A percentile compares a stretch with the other conserved stretches of the same genome.
These are phyloP conservation scores for Hymenoscyphus occultus DNA, from an alignment of 2,329 filamentous ascomycete species.

Conservation along the genomic window DNA sequence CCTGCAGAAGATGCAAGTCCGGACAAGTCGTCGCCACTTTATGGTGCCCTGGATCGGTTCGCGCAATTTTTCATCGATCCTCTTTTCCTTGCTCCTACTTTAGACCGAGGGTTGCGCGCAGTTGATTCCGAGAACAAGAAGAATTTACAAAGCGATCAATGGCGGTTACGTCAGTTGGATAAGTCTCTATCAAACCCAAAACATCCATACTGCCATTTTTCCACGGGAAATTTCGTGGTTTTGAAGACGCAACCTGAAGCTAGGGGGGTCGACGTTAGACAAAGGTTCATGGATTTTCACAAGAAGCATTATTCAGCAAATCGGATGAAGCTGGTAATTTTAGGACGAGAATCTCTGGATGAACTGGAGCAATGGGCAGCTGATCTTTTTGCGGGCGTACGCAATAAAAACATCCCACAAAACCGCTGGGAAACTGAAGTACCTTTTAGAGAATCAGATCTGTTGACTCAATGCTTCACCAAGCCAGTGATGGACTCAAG, in stretches of 20 bases:
- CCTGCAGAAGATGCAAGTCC: constrained; percentile 64
- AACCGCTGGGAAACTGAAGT: constrained; percentile 64
- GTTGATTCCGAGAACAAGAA: constrained; percentile 81
- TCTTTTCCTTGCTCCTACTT: constrained; percentile 65
- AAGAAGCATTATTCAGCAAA: constrained; percentile 72
- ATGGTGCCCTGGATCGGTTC: constrained; percentile 70
- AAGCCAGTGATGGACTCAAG: constrained; percentile 71
- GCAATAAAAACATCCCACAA: constrained; percentile 63
- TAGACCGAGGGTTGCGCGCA: constrained; percentile 68
- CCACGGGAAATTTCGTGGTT: constrained; percentile 68
- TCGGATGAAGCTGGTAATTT: constrained; percentile 68
- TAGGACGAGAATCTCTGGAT: constrained; percentile 66
- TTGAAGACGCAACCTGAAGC: constrained; percentile 66
- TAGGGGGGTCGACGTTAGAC: constrained; percentile 65
- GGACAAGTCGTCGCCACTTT: constrained; percentile 60
- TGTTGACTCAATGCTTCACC: constrained; percentile 64
- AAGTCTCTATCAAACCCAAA: constrained; percentile 67
- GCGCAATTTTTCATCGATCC: constrained; percentile 73
- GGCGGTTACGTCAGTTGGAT: constrained; percentile 68
- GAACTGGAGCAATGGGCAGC: constrained; percentile 65
- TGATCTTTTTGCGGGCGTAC: constrained; percentile 64
- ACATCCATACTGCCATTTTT: constrained; percentile 72
- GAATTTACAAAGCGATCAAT: constrained; percentile 70
- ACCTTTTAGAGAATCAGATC: constrained; percentile 57
- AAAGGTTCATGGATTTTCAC: constrained; percentile 72